These are phyloP conservation scores for Purpureocillium takamizusanense DNA, from an alignment of 2,329 filamentous ascomycete genomes.

Conservation along the genomic window DNA sequence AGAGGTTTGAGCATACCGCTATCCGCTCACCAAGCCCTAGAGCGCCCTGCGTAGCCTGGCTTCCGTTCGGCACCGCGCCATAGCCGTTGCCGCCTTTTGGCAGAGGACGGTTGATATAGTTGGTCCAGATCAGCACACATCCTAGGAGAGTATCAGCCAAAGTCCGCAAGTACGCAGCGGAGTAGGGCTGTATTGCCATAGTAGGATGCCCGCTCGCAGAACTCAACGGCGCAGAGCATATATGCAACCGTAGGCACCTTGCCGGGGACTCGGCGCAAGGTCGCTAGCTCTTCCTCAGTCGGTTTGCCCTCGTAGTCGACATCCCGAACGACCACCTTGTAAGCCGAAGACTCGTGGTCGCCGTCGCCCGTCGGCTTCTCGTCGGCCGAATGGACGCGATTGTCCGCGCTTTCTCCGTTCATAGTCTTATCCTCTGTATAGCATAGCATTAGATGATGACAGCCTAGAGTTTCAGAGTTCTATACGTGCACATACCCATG, in stretches of 20 bases:
- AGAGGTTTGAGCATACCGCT: slow-evolving; percentile 6
- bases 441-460: too few species aligned
- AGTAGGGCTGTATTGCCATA: slow-evolving; percentile 32
- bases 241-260: slow-evolving; percentile 42
- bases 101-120: slow-evolving; percentile 53
- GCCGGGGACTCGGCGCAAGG: slow-evolving; percentile 43
- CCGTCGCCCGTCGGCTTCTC: background rate
- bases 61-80: slow-evolving; percentile 29
- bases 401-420: background rate
- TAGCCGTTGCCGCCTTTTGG: slow-evolving; percentile 39
- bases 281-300: slow-evolving; percentile 43
- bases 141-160: slow-evolving; percentile 1
- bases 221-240: slow-evolving; percentile 48
- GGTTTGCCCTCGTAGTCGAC: slow-evolving; percentile 30
- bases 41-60: slow-evolving; percentile 45
- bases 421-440: background rate
- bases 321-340: slow-evolving; percentile 7
- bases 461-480: too few species aligned
- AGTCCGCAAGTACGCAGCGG: too few species aligned
- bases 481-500: too few species aligned
- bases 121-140: slow-evolving; percentile 26
- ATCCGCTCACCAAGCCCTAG: slow-evolving; percentile 39
- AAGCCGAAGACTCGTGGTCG: background rate
- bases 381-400: background rate
- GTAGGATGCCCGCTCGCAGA: slow-evolving; percentile 52